Base-by-base conservation (phyloP, 306 rosid genomes). In the Lotus japonicus region DNA sequence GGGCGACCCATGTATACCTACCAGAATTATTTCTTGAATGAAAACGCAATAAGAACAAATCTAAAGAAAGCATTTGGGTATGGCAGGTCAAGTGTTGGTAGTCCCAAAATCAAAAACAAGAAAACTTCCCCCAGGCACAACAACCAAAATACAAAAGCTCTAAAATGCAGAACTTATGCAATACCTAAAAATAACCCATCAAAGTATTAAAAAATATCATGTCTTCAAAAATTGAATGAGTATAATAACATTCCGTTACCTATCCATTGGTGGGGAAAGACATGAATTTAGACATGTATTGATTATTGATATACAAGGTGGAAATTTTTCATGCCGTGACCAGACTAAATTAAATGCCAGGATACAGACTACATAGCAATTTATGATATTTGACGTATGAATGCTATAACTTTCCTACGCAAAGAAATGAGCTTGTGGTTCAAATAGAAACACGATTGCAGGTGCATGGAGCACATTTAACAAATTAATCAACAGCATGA, bases 391-490 rank as follows among this genome's bases (percentile, higher is more conserved):
- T 52, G 72, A 63, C 6, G 63, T 17, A 58, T 36, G 19, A 50
- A 7, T 6, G 33, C 31, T 64, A 45, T 58, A 18, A 19, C 45
- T 73, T 48, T 48, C 61, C 26, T 12, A 21, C 43, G 48, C 17
- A 33, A 21, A 69, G 12, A 48, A 14, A 62, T 10, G 58, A 65
- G 23, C 61, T 42, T 3, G 31, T 35, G 45, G 45, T 2, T 42
- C 64, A 15, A 65, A 35, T 38, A 26, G n/a, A 61, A 66, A 66
- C 17, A 41, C 44, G 52, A 69, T 63, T 43, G 72, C 50, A 44
- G 3, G 21, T 62, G 6, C 42, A 33, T 50, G 8, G 11, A 50
- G 43, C 10, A 59, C 11, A 16, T 59, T 36, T 52, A 51, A 53
- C 72, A 62, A 52, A 45, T n/a, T 36, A 60, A 35, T 63, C 71